Conservation (phyloP, 2,329 filamentous ascomycete species). For the Teratosphaeria destructans region DNA sequence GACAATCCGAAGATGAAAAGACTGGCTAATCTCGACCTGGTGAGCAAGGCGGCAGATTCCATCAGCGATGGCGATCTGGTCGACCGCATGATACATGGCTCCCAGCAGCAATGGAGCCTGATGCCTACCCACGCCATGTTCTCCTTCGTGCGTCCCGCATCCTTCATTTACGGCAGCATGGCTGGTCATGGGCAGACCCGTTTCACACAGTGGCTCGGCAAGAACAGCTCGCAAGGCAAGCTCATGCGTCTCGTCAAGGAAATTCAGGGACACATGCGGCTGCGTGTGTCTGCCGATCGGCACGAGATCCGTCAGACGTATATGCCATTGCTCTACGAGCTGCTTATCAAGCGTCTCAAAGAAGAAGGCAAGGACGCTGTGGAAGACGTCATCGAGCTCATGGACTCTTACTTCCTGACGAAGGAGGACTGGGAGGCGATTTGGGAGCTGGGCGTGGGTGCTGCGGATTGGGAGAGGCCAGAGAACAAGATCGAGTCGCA, state of each 20-base stretch:
- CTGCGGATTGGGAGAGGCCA: slow-evolving; percentile 57
- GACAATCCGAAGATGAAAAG: slow-evolving; percentile 53
- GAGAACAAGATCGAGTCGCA: slow-evolving; percentile 68
- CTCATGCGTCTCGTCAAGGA: slow-evolving; percentile 77
- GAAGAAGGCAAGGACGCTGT: slow-evolving; percentile 73
- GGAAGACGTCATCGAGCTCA: slow-evolving; percentile 75
- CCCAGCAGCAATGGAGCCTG: slow-evolving; percentile 94
- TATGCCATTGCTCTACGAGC: slow-evolving; percentile 75
- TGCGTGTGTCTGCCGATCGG: slow-evolving; percentile 79
- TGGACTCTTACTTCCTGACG: slow-evolving; percentile 95
- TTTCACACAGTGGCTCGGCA: slow-evolving; percentile 89
- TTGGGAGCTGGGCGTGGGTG: slow-evolving; percentile 79
- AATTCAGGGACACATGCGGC: slow-evolving; percentile 92
- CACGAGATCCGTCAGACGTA: slow-evolving; percentile 94
- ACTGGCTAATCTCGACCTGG: slow-evolving; percentile 74
- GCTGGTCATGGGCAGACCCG: slow-evolving; percentile 47
- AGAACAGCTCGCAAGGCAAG: slow-evolving; percentile 75
- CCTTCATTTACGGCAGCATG: slow-evolving; percentile 72
- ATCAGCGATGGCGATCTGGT: slow-evolving; percentile 96
- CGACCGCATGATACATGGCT: slow-evolving; percentile 95
- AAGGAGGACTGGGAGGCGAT: slow-evolving; percentile 91
- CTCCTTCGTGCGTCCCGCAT: slow-evolving; percentile 85
- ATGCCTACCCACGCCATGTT: slow-evolving; percentile 97
- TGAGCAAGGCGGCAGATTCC: slow-evolving; percentile 80
- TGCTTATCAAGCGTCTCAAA: slow-evolving; percentile 64